phyloP scores from a whole-genome alignment of 2,329 filamentous ascomycete genomes.

The Ascocoryne sarcoides region DNA sequence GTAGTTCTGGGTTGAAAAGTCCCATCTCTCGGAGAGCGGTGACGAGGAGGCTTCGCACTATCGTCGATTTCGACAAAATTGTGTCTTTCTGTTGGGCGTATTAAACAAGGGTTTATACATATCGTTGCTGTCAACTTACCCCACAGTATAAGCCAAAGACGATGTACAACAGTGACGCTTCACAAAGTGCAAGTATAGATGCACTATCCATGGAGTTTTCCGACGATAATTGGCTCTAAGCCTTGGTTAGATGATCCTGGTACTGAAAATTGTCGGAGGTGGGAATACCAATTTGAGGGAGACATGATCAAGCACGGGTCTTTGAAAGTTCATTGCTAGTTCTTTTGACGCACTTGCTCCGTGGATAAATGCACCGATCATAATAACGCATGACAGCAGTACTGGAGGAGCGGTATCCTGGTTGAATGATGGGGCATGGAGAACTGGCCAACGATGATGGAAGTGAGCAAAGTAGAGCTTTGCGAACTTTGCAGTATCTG shows the following conservation, averaged over 20 bases:
- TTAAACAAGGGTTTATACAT: background rate
- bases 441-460: conserved; percentile 35
- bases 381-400: too few species aligned
- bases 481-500: conserved; percentile 13
- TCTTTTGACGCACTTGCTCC: too few species aligned
- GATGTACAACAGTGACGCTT: conserved; percentile 32
- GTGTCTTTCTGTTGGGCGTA: conserved; percentile 22
- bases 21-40: conserved; percentile 30
- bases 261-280: too few species aligned
- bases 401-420: too few species aligned
- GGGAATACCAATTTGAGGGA: too few species aligned
- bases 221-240: too few species aligned
- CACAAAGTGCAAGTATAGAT: conserved; percentile 26
- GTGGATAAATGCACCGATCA: too few species aligned
- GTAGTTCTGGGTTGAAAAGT: conserved; percentile 31
- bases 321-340: too few species aligned
- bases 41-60: conserved; percentile 31
- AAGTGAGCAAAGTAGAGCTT: conserved; percentile 33
- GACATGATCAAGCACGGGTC: too few species aligned
- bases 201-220: too few species aligned
- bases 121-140: conserved; percentile 13
- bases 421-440: too few species aligned
- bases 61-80: conserved; percentile 26
- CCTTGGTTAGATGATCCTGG: too few species aligned
- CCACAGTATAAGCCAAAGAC: conserved; percentile 31